Percentiles rank a stretch among this genome's conserved stretches.
Conservation (phyloP, 208 protist species). For the Paratrypanosoma confusum region DNA sequence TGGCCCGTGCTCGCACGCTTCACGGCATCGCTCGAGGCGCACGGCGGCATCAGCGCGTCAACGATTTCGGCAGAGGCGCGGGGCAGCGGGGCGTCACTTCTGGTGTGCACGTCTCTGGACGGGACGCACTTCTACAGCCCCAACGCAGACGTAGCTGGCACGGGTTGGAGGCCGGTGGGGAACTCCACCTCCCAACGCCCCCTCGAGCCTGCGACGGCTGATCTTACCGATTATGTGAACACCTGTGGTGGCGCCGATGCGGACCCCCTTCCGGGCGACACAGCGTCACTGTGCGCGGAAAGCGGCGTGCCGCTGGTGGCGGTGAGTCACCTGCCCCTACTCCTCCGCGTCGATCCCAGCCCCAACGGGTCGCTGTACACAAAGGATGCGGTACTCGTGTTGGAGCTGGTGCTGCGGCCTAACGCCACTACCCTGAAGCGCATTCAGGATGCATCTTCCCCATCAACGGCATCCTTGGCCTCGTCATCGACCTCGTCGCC, state of each 20-base stretch:
- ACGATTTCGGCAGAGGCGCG: constrained; percentile 4
- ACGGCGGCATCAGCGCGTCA: background rate
- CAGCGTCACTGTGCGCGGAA: background rate
- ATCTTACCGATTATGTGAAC: too few species aligned
- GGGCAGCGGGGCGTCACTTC: constrained; percentile 20
- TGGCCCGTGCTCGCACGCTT: background rate
- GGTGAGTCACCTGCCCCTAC: constrained; percentile 9
- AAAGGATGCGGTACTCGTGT: constrained; percentile 8
- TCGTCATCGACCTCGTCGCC: background rate
- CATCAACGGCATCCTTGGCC: constrained; percentile 2
- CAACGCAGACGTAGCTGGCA: constrained; percentile 7
- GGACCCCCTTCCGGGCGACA: constrained; percentile 1
- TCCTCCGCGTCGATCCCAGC: constrained; percentile 10
- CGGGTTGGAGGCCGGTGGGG: background rate
- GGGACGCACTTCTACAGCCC: constrained; percentile 56
- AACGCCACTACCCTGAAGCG: constrained; percentile 6
- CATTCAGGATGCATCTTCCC: constrained; percentile 17
- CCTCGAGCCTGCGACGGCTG: too few species aligned
- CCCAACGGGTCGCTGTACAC: constrained; percentile 6
- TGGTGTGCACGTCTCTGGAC: constrained; percentile 48
- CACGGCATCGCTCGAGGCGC: background rate
- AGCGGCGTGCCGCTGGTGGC: background rate
- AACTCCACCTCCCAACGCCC: background rate
- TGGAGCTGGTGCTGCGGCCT: constrained; percentile 9
- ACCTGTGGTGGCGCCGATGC: background rate